Percentiles rank a stretch among this genome's conserved stretches.
Conservation (phyloP, 495 filamentous ascomycete genomes). For the Hypoxylon trugodes region DNA sequence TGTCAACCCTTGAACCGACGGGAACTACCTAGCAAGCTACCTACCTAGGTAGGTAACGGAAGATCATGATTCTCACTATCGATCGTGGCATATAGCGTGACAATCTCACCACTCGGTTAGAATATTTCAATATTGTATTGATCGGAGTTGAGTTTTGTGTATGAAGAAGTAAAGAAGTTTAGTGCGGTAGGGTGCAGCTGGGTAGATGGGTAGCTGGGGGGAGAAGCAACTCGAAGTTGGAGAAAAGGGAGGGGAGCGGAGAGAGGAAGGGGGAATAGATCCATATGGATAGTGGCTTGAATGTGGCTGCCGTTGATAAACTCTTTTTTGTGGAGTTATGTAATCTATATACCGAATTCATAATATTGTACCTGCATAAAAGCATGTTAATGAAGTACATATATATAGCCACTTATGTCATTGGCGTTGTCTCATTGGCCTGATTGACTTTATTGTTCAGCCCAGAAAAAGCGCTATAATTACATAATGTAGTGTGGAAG, state of each 20-base stretch:
- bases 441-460: too few species aligned
- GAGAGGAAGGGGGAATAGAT: neutral
- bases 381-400: too few species aligned
- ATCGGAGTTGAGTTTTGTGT: neutral
- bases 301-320: neutral
- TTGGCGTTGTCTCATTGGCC: too few species aligned
- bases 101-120: conserved; percentile 13
- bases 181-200: conserved; percentile 26
- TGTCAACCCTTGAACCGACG: conserved; percentile 2
- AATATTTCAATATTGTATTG: neutral
- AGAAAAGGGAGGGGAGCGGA: neutral
- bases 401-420: too few species aligned
- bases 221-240: too few species aligned
- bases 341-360: too few species aligned
- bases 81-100: conserved; percentile 20
- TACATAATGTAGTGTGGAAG: too few species aligned
- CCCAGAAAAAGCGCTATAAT: too few species aligned
- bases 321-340: neutral
- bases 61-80: neutral
- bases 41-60: neutral
- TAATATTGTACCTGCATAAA: conserved; percentile 10
- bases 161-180: neutral
- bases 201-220: conserved; percentile 8
- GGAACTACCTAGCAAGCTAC: neutral
- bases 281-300: neutral